Evolutionary conservation across 495 filamentous ascomycete species (phyloP), one percentile per base, ranked within the genome.

Genomic region (Penicillium taxi): DNA sequence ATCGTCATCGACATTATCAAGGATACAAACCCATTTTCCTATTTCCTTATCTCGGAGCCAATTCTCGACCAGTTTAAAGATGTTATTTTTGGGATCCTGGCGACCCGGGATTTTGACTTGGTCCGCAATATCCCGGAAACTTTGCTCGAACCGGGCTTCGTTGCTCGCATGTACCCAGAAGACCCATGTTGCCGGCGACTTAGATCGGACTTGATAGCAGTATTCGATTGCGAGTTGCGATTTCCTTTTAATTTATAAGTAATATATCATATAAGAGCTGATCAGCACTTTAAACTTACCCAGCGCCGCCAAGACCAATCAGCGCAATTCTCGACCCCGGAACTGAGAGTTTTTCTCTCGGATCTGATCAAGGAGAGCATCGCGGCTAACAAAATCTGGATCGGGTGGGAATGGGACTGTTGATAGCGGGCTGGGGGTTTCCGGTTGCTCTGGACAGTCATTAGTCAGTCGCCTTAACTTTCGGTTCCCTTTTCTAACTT

Each of bases 101-200:
- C 51, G 47, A 9, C 56, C 52, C 11, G 44, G 41, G 15, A 70
- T 56, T 33, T 63, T 55, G 22, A 58, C 24, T 6, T 25, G 30
- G 17, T 66, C 28, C 26, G 65, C 62, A 35, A 73, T 66, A 11
- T 56, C 56, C 28, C 47, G 40, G 48, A 48, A 67, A 33, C 57
- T 39, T 21, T 69, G 47, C 44, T 63, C 54, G 16, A 71, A 65
- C 9, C 64, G 54, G 9, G 55, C 48, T 6, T 26, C 32, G 18
- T 45, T 66, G 30, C 59, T 61, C 3, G 62, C 60, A 47, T 66
- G 59, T 2, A 73, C 43, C 70, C 71, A 75, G 44, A 75, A 70
- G 6, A 74, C 60, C 57, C 54, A 69, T 17, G 56, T 69, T 17
- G 53, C 34, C 7, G 59, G 64, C 12, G 48, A 64, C 15, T 66